Evolutionary conservation across 768 basidiomycete genomes (phyloP).

Genomic region (Trametes sanguinea): DNA sequence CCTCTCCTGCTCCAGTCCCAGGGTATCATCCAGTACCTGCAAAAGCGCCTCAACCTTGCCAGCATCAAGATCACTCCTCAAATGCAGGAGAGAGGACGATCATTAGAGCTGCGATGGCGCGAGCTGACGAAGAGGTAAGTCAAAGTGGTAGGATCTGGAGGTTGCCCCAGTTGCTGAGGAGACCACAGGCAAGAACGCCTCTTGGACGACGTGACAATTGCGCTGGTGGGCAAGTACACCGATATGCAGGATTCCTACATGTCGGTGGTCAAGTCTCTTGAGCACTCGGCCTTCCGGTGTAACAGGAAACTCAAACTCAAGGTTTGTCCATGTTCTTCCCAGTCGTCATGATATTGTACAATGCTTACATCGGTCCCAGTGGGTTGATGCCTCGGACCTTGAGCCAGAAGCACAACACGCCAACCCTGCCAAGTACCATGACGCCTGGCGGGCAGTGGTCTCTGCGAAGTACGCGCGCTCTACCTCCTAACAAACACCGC

Average conservation of each 20-base stretch:
- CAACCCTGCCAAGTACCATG: conserved; percentile 87
- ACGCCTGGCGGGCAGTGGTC: conserved; percentile 92
- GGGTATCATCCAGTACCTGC: conserved; percentile 85
- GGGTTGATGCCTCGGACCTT: conserved; percentile 94
- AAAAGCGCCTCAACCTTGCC: conserved; percentile 76
- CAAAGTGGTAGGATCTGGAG: not conserved
- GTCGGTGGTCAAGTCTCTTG: conserved; percentile 94
- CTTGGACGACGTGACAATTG: conserved; percentile 86
- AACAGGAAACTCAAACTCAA: conserved; percentile 80
- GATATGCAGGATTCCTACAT: conserved; percentile 97
- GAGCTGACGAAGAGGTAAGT: conserved; percentile 76
- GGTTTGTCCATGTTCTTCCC: conserved; percentile 42
- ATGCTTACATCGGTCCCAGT: conserved; percentile 46
- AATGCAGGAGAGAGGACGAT: conserved; percentile 61
- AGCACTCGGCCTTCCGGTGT: conserved; percentile 95
- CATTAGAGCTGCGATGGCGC: conserved; percentile 76
- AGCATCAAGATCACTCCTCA: conserved; percentile 53
- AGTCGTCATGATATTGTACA: no score
- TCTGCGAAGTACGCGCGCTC: conserved; percentile 68
- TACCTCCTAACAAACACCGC: not conserved
- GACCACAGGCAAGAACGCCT: conserved; percentile 82
- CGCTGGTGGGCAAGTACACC: conserved; percentile 96
- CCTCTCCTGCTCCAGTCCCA: conserved; percentile 90
- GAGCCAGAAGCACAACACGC: conserved; percentile 79
- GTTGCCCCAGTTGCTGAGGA: not conserved